Base-by-base conservation (phyloP, 2,329 filamentous ascomycete genomes). In the Epichloe hybrida region DNA sequence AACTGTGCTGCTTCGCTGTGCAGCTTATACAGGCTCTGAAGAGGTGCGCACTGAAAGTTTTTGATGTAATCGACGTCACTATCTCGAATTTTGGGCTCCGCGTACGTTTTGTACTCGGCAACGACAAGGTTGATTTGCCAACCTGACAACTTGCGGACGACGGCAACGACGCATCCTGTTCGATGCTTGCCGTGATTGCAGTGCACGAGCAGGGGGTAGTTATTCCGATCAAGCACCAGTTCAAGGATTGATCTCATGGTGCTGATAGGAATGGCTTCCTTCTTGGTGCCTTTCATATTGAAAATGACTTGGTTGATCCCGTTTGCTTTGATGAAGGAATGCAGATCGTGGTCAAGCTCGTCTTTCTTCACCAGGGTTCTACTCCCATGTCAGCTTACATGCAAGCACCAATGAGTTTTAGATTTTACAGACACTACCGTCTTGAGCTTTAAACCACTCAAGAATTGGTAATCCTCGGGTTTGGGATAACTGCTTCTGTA, bases 161-260 rank as follows among this genome's bases (percentile, higher is more conserved):
- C 82, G 17, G 81, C 90, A 46, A 90, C 77, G n/a, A 93, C 84
- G 62, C 89, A 95, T 21, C 90, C 90, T 17, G 90, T 95, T 52
- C 90, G 84, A 63, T 96, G 90, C 76, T 87, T 93, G 63, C 90
- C 90, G 58, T 95, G 90, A 63, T 95, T 96, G 75, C 90, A 96
- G 66, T 96, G 90, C 45, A 96, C 77, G 39, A 95, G 74, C 11
- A 96, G 67, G 0, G 90, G 90, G 57, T 93, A 82, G 55, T 94
- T 88, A 36, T 73, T 68, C 46, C 76, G 76, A 61, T 94, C 79
- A 49, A 91, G 73, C 40, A 91, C 76, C 41, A 91, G 70, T 12
- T 77, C 72, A 23, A 95, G 73, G 44, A 91, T 88, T 7, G 78
- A 71, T 54, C 77, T 75, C 75, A 95, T 88, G 27, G 81, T 80